Evolutionary conservation across 1,139 yeast species (phyloP), one percentile per base, ranked within the genome.

Genomic region (Sugiyamaella paludigena): DNA sequence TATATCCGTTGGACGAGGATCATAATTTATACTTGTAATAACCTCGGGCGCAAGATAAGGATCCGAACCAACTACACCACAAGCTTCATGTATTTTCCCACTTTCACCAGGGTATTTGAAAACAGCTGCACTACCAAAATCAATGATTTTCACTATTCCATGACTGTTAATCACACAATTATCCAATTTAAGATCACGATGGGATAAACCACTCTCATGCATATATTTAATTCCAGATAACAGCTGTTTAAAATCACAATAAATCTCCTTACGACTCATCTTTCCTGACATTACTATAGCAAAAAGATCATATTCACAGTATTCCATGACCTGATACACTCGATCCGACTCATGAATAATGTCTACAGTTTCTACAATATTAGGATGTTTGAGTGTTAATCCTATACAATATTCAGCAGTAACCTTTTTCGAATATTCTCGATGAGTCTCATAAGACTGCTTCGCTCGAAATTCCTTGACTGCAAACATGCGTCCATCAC

Each of bases 381-480:
- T 89, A 49, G 95, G 91, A 70, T 89, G 95, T 65, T 86, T 86
- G 53, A 91, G 75, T 2, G 97, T 87, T 10, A 91, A 81, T 4
- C 98, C 98, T 61, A 91, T 87, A 73, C 96, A 89, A 68, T 88
- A 91, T 70, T 91, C 98, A 24, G 96, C 95, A 1, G 96, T 89
- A 58, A 91, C 89, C 67, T 91, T 91, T 61, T 88, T 88, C 37
- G 95, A 91, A 65, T 91, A 91, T 63, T 91, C 97, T 58, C 95
- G 78, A 54, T 84, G 80, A 7, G 84, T 69, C 69, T 91, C 98
- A 61, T 79, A 81, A 49, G 83, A 80, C 58, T 84, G 81, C 62
- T 87, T 81, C 32, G 86, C 77, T 56, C 96, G 79, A 67, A 89
- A 91, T 67, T 89, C 96, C 67, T 91, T 91, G 34, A 91, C 97